phyloP scores from a whole-genome alignment of 441 rosid species.

The Sinapis alba region DNA sequence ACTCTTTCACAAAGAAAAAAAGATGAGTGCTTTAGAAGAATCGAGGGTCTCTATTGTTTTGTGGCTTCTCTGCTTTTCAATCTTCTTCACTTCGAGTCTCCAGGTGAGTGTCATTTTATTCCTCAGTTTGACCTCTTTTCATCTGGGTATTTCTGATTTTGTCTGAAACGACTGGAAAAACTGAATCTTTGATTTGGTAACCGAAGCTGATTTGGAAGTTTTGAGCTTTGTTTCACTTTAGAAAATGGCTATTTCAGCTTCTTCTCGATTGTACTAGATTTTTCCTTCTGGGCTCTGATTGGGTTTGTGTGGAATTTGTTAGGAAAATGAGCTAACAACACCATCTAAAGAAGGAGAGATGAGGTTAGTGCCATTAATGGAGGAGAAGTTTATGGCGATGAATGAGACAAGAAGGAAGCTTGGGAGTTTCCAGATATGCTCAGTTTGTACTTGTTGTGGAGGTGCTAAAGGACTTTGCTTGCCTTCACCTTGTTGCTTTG shows the following conservation, averaged over 20 bases:
- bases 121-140: slow-evolving; percentile 16
- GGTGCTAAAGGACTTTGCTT: slow-evolving; percentile 82
- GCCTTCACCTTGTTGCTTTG: slow-evolving; percentile 95
- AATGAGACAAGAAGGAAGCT: slow-evolving; percentile 83
- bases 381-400: slow-evolving; percentile 64
- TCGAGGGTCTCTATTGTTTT: slow-evolving; percentile 22
- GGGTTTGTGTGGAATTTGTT: neutral
- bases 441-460: slow-evolving; percentile 95
- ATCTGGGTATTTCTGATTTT: slow-evolving; percentile 21
- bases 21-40: slow-evolving; percentile 36
- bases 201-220: slow-evolving; percentile 5
- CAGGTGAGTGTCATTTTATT: slow-evolving; percentile 16
- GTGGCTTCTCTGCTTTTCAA: slow-evolving; percentile 31
- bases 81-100: slow-evolving; percentile 32
- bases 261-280: neutral
- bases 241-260: slow-evolving; percentile 10
- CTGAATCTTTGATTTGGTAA: neutral
- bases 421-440: slow-evolving; percentile 89
- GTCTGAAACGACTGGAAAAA: neutral
- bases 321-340: slow-evolving; percentile 21
- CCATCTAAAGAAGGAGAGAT: slow-evolving; percentile 28
- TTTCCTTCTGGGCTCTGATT: neutral
- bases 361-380: slow-evolving; percentile 68
- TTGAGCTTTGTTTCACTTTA: slow-evolving; percentile 21
- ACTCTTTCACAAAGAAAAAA: neutral